These are phyloP conservation scores for Pulveroboletus sp. DNA, from an alignment of 768 basidiomycete species.

Conservation along the genomic window DNA sequence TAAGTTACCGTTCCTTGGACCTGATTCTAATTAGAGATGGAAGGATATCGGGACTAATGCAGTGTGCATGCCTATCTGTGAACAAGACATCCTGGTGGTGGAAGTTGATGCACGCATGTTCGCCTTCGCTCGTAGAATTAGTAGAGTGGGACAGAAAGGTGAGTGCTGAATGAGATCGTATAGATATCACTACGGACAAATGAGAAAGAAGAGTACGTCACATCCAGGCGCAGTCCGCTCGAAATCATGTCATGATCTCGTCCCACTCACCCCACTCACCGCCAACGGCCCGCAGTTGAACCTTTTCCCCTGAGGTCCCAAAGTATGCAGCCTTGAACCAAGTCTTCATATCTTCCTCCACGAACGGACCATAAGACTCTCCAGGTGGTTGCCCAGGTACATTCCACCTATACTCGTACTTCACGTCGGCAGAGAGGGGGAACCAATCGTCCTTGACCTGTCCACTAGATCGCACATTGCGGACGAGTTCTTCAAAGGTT, in stretches of 20 bases:
- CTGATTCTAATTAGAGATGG: constrained; percentile 5
- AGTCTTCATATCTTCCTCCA: constrained; percentile 69
- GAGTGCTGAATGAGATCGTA: constrained; percentile 7
- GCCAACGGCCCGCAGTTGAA: constrained; percentile 62
- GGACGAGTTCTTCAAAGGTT: constrained; percentile 81
- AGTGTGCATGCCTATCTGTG: constrained; percentile 1
- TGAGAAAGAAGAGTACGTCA: neutral
- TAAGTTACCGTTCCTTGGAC: constrained; percentile 9
- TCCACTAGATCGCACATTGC: constrained; percentile 67
- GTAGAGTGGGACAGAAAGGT: neutral
- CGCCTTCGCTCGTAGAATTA: no score
- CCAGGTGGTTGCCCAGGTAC: constrained; percentile 45
- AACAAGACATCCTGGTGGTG: neutral
- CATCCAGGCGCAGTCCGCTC: no score
- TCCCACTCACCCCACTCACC: constrained; percentile 76
- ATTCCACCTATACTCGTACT: constrained; percentile 82
- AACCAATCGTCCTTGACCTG: constrained; percentile 64
- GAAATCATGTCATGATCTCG: constrained; percentile 47
- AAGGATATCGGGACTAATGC: constrained; percentile 22
- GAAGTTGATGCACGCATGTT: neutral
- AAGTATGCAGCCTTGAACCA: constrained; percentile 85
- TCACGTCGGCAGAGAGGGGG: constrained; percentile 69
- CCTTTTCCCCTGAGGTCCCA: constrained; percentile 70
- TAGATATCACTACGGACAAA: constrained; percentile 8
- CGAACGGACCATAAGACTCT: constrained; percentile 74